Evolutionary conservation across 805 yeast genomes (phyloP), one percentile per base, ranked within the genome.

Genomic region (Yarrowia phangngaensis): DNA sequence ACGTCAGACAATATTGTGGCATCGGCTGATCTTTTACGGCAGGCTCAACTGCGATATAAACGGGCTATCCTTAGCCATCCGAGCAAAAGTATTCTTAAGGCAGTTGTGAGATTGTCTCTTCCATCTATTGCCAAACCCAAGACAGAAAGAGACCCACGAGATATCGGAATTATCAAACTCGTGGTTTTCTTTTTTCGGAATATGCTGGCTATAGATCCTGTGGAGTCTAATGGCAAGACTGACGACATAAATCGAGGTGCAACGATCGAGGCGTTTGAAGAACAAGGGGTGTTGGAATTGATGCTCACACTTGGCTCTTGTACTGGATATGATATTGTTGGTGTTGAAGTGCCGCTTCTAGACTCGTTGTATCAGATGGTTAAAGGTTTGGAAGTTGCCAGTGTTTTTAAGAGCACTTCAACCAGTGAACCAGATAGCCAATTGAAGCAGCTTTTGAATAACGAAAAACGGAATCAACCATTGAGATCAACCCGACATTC

Each of bases 151-250:
- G 77, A 78, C 2, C 70, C 79, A 0, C 69, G 86, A 27, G 97
- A 89, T 56, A 79, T 79, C 51, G 80, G 80, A 33, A 74, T 89
- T 11, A 63, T 92, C 38, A 77, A 82, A 50, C 70, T 90, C 52
- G 85, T 83, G 20, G 65, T 89, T 12, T 77, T 76, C 43, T 78
- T 92, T 59, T 72, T 88, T 54, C 73, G 95, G 54, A 92, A 92
- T 61, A 57, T 92, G n/a, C 66, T 84, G 7, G 73, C 78, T 30
- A 86, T 90, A 24, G 87, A 82, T 55, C 89, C 92, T 0, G 64
- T 68, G 6, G 80, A 76, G 30, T 72, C 83, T 7, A 57, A 63
- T 20, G 34, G 35, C 14, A 20, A 29, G 12, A 26, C 45, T 2
- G 88, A 82, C 32, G 97, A 88, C 64, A 75, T 89, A 12, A 75